Evolutionary conservation across 2,329 filamentous ascomycete species (phyloP).

Genomic region (Zelopaecilomyces penicillatus): DNA sequence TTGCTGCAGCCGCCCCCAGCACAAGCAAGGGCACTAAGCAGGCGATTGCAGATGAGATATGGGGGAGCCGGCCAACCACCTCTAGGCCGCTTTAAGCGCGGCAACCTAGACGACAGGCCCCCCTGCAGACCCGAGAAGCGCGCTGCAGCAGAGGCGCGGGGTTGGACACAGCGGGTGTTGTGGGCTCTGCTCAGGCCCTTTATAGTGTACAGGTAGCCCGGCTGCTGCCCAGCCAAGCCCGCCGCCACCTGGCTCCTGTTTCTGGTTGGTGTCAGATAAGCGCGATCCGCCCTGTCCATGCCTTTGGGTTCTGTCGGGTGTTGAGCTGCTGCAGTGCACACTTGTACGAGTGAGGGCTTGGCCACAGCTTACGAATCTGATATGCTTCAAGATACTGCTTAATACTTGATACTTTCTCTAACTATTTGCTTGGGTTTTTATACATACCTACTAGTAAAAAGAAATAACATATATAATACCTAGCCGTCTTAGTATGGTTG

Average conservation of each 20-base stretch:
- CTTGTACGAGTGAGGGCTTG: no score
- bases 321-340: no score
- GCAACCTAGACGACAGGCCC: conserved; percentile 5
- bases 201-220: background rate
- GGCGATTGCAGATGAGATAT: background rate
- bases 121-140: conserved; percentile 9
- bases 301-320: no score
- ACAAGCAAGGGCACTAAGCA: no score
- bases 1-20: no score
- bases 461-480: no score
- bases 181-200: no score
- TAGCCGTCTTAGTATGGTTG: no score
- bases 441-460: no score
- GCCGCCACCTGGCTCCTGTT: background rate
- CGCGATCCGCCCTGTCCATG: conserved; percentile 9
- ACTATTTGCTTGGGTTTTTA: no score
- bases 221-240: conserved; percentile 1
- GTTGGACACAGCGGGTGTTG: background rate
- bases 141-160: conserved; percentile 5
- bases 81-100: conserved; percentile 3
- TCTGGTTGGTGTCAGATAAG: conserved; percentile 11
- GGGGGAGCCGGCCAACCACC: conserved; percentile 2
- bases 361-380: background rate
- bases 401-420: background rate
- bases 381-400: background rate